Evolutionary conservation across 2,329 filamentous ascomycete genomes (phyloP), one percentile per base, ranked within the genome.

Genomic region (Leptographium radiaticola): DNA sequence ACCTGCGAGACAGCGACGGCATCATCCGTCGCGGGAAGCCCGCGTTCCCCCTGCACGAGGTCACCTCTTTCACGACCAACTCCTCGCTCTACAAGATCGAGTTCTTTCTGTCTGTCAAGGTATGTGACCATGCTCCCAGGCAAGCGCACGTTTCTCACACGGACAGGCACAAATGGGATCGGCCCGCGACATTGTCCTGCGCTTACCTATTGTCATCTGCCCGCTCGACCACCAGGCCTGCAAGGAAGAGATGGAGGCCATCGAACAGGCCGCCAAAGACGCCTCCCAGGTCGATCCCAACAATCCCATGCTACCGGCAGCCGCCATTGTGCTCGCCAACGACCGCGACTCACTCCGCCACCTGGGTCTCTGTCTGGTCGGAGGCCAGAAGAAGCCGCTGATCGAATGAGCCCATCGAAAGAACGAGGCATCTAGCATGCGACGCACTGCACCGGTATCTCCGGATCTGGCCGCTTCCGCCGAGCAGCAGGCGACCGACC

Each of bases 161-260:
- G 12, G 6, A 9, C 61, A 97, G 91, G 91, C 90, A 42, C 85
- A 90, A 69, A 76, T 97, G 68, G 89, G 86, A 52, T 86, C 86
- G 47, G 89, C 90, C 30, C 83, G 86, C 68, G 91, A 98, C 66
- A 95, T 98, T 53, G 76, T 83, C 34, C 76, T 97, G 45, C 82
- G 91, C 52, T 88, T 97, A 68, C 89, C 89, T 6, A 96, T 98
- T 55, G 89, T 97, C 38, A 93, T 97, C 51, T 97, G 91, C 63
- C 91, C 93, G 0, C 81, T 96, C 58, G 93, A 98, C 64, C 89
- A 96, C 64, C 88, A 94, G 60, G 87, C 86, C 16, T 98, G 93
- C 71, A 96, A 95, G 68, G 90, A 96, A 66, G 93, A 97, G 71
- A 96, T 98, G 89, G 90, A 95, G 63, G 90, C 90, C 40, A 97